Base-by-base conservation (phyloP, 306 rosid genomes). In the Pyrus bretschneideri region DNA sequence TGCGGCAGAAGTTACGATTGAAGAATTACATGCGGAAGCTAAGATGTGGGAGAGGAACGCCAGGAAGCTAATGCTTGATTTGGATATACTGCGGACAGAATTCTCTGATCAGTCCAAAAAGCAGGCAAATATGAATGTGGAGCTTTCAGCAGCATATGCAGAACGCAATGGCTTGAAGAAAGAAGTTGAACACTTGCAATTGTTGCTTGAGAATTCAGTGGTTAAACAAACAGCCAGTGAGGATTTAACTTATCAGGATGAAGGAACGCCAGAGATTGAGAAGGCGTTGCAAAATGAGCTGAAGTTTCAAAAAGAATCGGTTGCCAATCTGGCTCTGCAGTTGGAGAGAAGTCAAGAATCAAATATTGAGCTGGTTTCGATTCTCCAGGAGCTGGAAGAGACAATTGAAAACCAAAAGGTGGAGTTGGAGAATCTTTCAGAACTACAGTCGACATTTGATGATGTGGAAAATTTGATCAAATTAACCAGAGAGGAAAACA, bases 31-130 rank as follows among this genome's bases (percentile, higher is more conserved):
- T 46, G 98, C 90, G 12, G 97, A 95, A 83, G 97, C 98, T 27
- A 90, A 86, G 89, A 90, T 92, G 97, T 92, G 99, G 97, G 97
- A 95, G 85, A 87, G 90, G 87, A 92, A 95, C 19, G 97, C 96
- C 33, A 85, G 90, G 69, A 89, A 92, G 80, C 87, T 95, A 63
- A 88, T 91, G 96, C 82, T 76, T 78, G 97, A 92, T 84, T 79
- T 89, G 81, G 96, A 95, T 45, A 76, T 71, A 78, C 35, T 86
- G 84, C 90, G 79, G 90, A 77, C 79, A 61, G 96, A 89, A 78
- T 88, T 83, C 78, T 85, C 89, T 59, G 87, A 85, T 70, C 93
- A 87, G 79, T 90, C 93, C 51, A 79, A 82, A 82, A 82, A 70
- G 18, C 69, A 85, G 85, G 84, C 60, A 81, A 84, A 82, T 81